Conservation (phyloP, 2,329 filamentous ascomycete genomes). For the Colletotrichum aenigma region DNA sequence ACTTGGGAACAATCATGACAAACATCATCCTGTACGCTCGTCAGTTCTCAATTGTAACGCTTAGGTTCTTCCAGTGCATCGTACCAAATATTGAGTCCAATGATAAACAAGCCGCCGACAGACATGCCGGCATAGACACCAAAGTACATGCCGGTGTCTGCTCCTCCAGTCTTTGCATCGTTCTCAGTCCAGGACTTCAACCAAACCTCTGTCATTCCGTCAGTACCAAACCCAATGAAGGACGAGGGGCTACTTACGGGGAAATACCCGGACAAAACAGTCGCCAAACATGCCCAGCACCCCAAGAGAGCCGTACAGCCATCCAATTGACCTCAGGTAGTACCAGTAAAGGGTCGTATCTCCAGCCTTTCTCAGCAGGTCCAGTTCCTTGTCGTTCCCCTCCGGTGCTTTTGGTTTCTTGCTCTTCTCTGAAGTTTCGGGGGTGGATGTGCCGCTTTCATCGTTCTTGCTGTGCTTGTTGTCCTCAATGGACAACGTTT, state of each 20-base stretch:
- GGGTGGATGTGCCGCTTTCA: not conserved
- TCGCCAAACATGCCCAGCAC: not conserved
- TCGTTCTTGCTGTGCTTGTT: not conserved
- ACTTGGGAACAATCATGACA: slow-evolving; percentile 1
- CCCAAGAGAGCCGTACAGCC: not conserved
- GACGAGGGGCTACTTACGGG: not conserved
- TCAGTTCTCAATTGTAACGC: not conserved
- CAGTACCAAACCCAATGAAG: rapidly evolving
- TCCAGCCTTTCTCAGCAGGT: not conserved
- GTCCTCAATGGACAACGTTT: not conserved
- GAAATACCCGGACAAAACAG: not conserved
- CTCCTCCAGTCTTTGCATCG: slow-evolving; percentile 3
- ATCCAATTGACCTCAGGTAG: slow-evolving; percentile 8
- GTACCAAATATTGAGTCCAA: not conserved
- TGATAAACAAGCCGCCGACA: not conserved
- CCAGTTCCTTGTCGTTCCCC: not conserved
- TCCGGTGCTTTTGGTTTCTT: not conserved
- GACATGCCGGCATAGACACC: slow-evolving; percentile 20
- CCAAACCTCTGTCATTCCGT: slow-evolving; percentile 1
- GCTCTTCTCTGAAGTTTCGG: not conserved
- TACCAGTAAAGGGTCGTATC: slow-evolving; percentile 6
- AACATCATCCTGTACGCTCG: not conserved
- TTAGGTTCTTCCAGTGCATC: not conserved
- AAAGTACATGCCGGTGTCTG: slow-evolving; percentile 29
- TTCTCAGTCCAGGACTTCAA: slow-evolving; percentile 22